Evolutionary conservation across 225 moss, liverwort and hornwort genomes (phyloP).

Genomic region (Ulota crispa): DNA sequence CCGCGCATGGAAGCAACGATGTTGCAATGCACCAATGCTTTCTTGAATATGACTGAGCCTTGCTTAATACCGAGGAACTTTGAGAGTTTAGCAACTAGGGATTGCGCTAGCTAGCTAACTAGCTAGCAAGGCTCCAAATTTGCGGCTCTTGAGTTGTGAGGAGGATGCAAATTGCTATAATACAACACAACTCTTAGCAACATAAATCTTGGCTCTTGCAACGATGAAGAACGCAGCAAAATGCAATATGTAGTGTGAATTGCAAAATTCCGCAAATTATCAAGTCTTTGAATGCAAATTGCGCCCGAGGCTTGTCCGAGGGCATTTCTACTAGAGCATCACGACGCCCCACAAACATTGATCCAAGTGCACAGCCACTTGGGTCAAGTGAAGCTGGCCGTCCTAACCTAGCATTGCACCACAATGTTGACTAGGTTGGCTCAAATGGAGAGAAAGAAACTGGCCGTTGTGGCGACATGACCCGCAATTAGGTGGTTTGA

Average conservation of each 20-base stretch:
- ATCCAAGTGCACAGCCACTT: too few relatives aligned
- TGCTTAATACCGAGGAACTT: too few relatives aligned
- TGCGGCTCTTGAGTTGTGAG: too few relatives aligned
- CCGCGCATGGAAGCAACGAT: too few relatives aligned
- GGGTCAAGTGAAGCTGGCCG: not conserved
- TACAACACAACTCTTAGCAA: too few relatives aligned
- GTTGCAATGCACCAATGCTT: too few relatives aligned
- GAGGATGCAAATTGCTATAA: too few relatives aligned
- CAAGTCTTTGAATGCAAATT: not conserved
- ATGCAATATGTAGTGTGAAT: not conserved
- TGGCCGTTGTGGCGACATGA: not conserved
- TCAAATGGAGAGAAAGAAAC: not conserved
- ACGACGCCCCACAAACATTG: not conserved
- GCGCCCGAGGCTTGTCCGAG: not conserved
- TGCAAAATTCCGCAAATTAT: not conserved
- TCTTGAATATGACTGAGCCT: too few relatives aligned
- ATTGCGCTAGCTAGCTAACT: too few relatives aligned
- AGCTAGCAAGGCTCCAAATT: too few relatives aligned
- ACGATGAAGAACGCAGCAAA: not conserved
- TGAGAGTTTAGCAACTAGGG: too few relatives aligned
- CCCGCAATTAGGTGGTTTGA: not conserved
- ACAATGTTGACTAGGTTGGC: not conserved
- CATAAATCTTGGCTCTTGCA: too few relatives aligned
- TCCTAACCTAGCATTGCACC: not conserved
- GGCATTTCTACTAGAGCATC: not conserved